These are phyloP conservation scores for Russula emetica DNA, from an alignment of 768 basidiomycete genomes.

Conservation along the genomic window DNA sequence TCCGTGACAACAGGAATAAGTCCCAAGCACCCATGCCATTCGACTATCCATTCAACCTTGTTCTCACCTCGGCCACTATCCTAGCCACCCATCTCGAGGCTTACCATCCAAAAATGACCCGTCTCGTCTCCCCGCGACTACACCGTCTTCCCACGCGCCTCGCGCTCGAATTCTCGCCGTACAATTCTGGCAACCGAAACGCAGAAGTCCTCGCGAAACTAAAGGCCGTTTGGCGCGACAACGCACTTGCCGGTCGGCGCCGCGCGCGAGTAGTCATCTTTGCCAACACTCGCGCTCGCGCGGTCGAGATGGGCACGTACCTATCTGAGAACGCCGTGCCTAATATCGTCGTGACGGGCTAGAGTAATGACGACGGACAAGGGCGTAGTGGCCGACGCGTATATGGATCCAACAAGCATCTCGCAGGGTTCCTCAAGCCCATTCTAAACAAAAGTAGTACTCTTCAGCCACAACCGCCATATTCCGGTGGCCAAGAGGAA, in stretches of 20 bases:
- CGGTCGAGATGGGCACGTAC: slow-evolving; percentile 24
- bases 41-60: slow-evolving; percentile 71
- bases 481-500: slow-evolving; percentile 3
- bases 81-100: slow-evolving; percentile 62
- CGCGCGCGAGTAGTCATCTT: slow-evolving; percentile 77
- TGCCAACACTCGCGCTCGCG: slow-evolving; percentile 50
- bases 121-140: slow-evolving; percentile 75
- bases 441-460: slow-evolving; percentile 32
- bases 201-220: slow-evolving; percentile 76
- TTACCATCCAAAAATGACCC: slow-evolving; percentile 57
- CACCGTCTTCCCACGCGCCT: slow-evolving; percentile 74
- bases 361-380: not conserved
- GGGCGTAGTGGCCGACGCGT: not conserved
- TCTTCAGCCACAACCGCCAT: slow-evolving; percentile 28
- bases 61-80: slow-evolving; percentile 85
- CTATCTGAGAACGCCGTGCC: slow-evolving; percentile 16
- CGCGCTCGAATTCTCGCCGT: slow-evolving; percentile 65
- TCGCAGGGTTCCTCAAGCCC: slow-evolving; percentile 26
- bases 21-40: slow-evolving; percentile 31
- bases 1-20: not conserved
- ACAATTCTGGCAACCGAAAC: slow-evolving; percentile 76
- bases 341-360: slow-evolving; percentile 22
- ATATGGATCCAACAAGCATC: slow-evolving; percentile 25
- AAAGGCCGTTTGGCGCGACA: slow-evolving; percentile 69
- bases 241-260: slow-evolving; percentile 38